A percentile compares a stretch with the other conserved stretches of the same genome.
phyloP scores from a whole-genome alignment of 2,329 filamentous ascomycete species.

The Cercospora sp. region DNA sequence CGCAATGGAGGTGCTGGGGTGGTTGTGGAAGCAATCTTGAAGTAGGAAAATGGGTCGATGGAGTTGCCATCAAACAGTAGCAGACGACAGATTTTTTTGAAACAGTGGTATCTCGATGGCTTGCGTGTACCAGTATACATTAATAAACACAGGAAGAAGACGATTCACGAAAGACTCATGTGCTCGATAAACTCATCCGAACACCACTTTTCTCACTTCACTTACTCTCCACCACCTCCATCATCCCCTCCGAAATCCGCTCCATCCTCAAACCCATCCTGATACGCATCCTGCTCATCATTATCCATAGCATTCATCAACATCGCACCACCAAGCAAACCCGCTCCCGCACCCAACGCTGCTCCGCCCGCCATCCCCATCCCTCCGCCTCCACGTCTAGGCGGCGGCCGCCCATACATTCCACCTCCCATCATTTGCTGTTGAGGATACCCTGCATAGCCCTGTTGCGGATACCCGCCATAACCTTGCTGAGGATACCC shows the following conservation, averaged over 20 bases:
- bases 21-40: conserved; percentile 29
- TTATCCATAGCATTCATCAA: conserved; percentile 62
- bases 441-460: conserved; percentile 45
- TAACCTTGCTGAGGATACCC: conserved; percentile 42
- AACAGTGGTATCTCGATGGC: background rate
- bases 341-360: conserved; percentile 77
- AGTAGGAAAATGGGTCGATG: background rate
- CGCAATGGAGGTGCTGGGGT: conserved; percentile 42
- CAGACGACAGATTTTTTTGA: background rate
- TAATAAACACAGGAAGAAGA: background rate
- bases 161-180: background rate
- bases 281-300: conserved; percentile 54
- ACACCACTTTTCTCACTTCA: background rate
- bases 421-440: conserved; percentile 31
- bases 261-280: conserved; percentile 36
- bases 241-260: conserved; percentile 38
- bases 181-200: background rate
- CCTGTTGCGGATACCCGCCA: conserved; percentile 27
- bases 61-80: background rate
- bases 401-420: conserved; percentile 44
- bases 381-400: conserved; percentile 47
- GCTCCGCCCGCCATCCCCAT: conserved; percentile 73
- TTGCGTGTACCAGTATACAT: background rate
- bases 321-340: conserved; percentile 74
- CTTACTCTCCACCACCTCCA: conserved; percentile 38